phyloP scores from a whole-genome alignment of 2,329 filamentous ascomycete species.

The Apiospora arundinis region DNA sequence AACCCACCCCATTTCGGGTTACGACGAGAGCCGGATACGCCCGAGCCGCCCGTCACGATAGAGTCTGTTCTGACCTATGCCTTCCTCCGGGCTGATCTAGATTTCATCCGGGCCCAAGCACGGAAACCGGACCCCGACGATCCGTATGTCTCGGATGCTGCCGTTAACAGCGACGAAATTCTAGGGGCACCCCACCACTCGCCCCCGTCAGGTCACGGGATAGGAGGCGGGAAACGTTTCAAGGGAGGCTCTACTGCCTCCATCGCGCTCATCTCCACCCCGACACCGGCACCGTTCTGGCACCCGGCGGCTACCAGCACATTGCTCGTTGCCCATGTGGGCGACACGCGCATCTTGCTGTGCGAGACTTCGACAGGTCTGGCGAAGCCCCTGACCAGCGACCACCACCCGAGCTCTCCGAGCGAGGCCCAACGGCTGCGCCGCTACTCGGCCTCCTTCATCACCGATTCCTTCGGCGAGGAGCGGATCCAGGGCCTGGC shows the following conservation, averaged over 20 bases:
- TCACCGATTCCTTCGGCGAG: conserved; percentile 96
- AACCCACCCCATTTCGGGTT: conserved; percentile 76
- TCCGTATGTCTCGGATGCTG: conserved; percentile 72
- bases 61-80: conserved; percentile 88
- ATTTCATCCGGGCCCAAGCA: conserved; percentile 91
- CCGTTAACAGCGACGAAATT: conserved; percentile 85
- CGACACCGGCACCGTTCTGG: conserved; percentile 93
- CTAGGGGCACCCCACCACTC: conserved; percentile 66
- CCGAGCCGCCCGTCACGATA: conserved; percentile 60
- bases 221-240: conserved; percentile 81
- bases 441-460: conserved; percentile 82
- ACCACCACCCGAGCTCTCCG: conserved; percentile 91
- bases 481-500: conserved; percentile 93
- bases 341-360: conserved; percentile 89
- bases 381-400: conserved; percentile 81
- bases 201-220: conserved; percentile 63
- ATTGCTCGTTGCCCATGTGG: conserved; percentile 86
- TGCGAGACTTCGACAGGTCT: conserved; percentile 85
- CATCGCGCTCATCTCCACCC: conserved; percentile 88
- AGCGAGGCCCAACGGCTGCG: conserved; percentile 83
- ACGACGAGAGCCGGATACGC: conserved; percentile 41
- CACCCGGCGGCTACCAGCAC: conserved; percentile 86
- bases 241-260: conserved; percentile 94
- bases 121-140: conserved; percentile 79
- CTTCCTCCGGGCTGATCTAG: conserved; percentile 90